A percentile compares a stretch with the other conserved stretches of the same genome.
Evolutionary conservation across 805 yeast species (phyloP).

Genomic region (Metschnikowia drakensbergensis): DNA sequence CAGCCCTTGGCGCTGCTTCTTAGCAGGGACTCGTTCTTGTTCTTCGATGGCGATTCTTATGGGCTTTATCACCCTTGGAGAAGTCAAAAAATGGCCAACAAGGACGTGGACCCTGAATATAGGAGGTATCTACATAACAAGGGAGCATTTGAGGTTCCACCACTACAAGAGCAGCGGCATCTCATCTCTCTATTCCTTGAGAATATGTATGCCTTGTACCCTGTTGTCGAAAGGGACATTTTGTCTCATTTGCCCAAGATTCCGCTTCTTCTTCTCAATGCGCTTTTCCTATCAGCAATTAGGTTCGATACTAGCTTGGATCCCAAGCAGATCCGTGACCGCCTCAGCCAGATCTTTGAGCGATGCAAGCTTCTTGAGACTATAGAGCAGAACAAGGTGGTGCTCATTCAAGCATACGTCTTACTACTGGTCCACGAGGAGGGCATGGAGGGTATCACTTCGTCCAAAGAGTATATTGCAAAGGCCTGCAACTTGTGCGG

Average conservation of each 20-base stretch:
- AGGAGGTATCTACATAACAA: background rate
- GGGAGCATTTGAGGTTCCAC: conserved; percentile 3
- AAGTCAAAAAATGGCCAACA: background rate
- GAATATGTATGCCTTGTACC: background rate
- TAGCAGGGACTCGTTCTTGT: conserved; percentile 2
- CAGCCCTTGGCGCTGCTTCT: conserved; percentile 5
- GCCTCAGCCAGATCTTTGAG: background rate
- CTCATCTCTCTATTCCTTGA: background rate
- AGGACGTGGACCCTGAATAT: conserved; percentile 1
- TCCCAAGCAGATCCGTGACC: conserved; percentile 1
- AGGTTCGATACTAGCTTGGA: background rate
- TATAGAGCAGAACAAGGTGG: conserved; percentile 4
- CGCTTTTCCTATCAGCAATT: background rate
- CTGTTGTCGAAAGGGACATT: conserved; percentile 3
- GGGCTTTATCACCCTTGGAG: conserved; percentile 4
- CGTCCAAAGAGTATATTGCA: conserved; percentile 3
- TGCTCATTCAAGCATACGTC: conserved; percentile 1
- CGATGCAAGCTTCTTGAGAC: conserved; percentile 3
- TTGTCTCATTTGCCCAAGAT: background rate
- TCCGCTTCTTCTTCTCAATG: conserved; percentile 3
- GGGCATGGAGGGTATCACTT: conserved; percentile 2
- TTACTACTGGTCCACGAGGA: conserved; percentile 4
- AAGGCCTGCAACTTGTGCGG: conserved; percentile 6
- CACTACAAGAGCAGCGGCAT: background rate
- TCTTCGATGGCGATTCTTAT: conserved; percentile 3